Conservation (phyloP, 345 rosid species). For the Psidium friedrichsthalianum region DNA sequence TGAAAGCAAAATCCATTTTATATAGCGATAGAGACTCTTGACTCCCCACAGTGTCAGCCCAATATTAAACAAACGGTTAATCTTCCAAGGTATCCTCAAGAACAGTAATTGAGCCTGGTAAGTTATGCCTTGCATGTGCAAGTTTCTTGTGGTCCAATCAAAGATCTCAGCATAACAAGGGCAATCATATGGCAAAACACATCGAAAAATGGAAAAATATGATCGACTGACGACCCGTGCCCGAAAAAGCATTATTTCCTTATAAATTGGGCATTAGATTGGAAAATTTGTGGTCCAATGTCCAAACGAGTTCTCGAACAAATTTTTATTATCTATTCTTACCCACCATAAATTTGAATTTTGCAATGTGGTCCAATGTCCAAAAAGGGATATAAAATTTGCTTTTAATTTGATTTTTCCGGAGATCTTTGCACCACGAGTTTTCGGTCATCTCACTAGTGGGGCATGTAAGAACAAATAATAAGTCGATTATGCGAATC, state of each 20-base stretch:
- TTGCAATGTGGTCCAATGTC: no score
- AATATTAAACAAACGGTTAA: neutral
- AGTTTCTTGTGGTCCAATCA: neutral
- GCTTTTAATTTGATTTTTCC: neutral
- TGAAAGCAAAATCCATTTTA: neutral
- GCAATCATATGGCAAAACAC: neutral
- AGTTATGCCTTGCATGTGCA: neutral
- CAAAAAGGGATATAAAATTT: no score
- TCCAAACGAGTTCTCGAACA: neutral
- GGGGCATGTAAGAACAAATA: neutral
- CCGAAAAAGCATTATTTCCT: neutral
- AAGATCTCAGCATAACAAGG: neutral
- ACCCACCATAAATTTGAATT: no score
- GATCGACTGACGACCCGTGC: neutral
- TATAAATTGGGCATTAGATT: neutral
- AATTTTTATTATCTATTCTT: neutral
- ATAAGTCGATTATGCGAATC: neutral
- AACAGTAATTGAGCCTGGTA: neutral
- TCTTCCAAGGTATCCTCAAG: neutral
- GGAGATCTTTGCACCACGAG: no score
- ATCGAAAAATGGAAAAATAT: neutral
- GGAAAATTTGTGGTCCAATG: neutral
- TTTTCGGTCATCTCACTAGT: fast-evolving
- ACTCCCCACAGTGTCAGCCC: neutral
- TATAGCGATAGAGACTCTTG: neutral